Percentiles rank a stretch among this genome's conserved stretches.
phyloP scores from a whole-genome alignment of 192 early-diverging fungal genomes.

The Allomyces arbusculus region DNA sequence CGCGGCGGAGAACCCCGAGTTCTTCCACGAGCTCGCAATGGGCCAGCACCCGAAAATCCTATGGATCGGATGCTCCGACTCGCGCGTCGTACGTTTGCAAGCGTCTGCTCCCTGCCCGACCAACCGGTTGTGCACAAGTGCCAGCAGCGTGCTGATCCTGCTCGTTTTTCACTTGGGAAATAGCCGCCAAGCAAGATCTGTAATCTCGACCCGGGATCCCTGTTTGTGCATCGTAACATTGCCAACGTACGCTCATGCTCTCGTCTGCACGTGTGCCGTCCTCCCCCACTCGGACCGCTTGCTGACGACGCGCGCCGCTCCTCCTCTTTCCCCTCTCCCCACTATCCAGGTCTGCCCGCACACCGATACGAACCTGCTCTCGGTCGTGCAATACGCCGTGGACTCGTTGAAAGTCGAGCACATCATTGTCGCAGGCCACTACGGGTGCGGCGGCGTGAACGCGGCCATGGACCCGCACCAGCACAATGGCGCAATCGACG shows the following conservation, averaged over 20 bases:
- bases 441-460: constrained; percentile 45
- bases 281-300: too few species aligned
- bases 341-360: constrained; percentile 27
- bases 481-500: constrained; percentile 58
- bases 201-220: constrained; percentile 48
- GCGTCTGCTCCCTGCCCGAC: too few species aligned
- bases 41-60: constrained; percentile 67
- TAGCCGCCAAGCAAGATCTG: constrained; percentile 63
- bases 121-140: too few species aligned
- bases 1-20: constrained; percentile 35
- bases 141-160: too few species aligned
- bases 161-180: constrained; percentile 29
- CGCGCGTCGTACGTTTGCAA: background rate
- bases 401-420: constrained; percentile 79
- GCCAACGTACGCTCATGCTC: constrained; percentile 16
- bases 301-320: too few species aligned
- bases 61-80: constrained; percentile 37
- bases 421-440: constrained; percentile 38
- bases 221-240: constrained; percentile 96
- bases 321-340: too few species aligned
- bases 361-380: constrained; percentile 58
- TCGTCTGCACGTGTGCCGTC: too few species aligned
- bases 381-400: constrained; percentile 86
- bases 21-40: constrained; percentile 48
- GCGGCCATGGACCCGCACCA: constrained; percentile 36